Evolutionary conservation across 331 rosid species (phyloP), one percentile per base, ranked within the genome.

Genomic region (Pyracantha coccinea): DNA sequence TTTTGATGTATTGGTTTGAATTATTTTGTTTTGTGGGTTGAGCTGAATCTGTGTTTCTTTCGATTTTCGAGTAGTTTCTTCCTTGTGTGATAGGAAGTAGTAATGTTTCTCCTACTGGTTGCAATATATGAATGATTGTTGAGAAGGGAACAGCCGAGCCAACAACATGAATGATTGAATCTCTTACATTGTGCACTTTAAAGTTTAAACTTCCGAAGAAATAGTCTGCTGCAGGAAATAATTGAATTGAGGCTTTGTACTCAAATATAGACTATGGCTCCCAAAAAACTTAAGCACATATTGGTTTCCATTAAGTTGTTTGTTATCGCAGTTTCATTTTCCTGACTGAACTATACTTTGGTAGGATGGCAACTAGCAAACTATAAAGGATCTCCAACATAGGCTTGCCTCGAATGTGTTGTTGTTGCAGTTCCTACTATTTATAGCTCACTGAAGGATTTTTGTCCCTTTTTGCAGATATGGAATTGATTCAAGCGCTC

Each of bases 381-480:
- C 24, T 32, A 4, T 57, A 8, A 23, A 57, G 32, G 32, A 21
- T 16, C 32, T 54, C 55, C 47, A 20, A 55, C 44, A 0, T 57
- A 45, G 44, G 2, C 25, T 35, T 57, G 25, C 57, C 58, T 21
- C 4, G 7, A 44, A 44, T 44, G 5, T 44, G 60, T 25, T 72
- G 31, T 71, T 65, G 25, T 6, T 33, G 41, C 24, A 24, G 67
- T 24, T 35, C 25, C 35, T 73, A 11, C 19, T 20, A 27, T 25
- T 11, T 59, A 16, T 64, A 10, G 10, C 44, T 64, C 15, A 59
- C n/a, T 16, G 58, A 59, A 17, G n/a, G 13, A 45, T 13, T 41
- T 59, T 73, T 58, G 27, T 3, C 62, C 15, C 44, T 45, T 66
- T 74, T 68, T 70, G 76, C 79, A 80, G 83, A 53, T 68, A 75